Percentiles rank a stretch among this genome's conserved stretches.
Conservation (phyloP, 2,329 filamentous ascomycete genomes). For the Sclerotinia subarctica region DNA sequence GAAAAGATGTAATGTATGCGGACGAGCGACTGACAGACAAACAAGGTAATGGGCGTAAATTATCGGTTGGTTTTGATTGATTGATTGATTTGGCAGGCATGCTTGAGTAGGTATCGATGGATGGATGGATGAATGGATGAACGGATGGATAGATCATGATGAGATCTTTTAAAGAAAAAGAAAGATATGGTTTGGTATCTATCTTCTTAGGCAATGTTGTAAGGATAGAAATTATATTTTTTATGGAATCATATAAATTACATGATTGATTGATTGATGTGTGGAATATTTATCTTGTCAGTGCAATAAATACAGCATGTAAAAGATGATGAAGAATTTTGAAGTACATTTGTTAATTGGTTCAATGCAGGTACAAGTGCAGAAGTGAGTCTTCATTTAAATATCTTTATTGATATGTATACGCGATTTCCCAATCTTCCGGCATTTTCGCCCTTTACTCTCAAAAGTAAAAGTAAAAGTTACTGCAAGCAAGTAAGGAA, state of each 20-base stretch:
- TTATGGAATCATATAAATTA: not conserved
- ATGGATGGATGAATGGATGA: not conserved
- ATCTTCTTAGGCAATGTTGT: conserved; percentile 3
- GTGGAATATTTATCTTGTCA: too few relatives aligned
- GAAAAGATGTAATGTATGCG: conserved; percentile 3
- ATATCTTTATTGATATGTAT: not conserved
- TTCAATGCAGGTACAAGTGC: not conserved
- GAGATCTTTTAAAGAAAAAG: not conserved
- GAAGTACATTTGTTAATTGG: not conserved
- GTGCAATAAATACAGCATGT: not conserved
- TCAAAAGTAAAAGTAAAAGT: not conserved
- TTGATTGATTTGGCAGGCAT: conserved; percentile 11
- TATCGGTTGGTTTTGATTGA: conserved; percentile 1
- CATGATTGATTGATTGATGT: too few relatives aligned
- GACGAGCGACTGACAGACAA: not conserved
- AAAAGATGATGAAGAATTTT: not conserved
- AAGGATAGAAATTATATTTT: not conserved
- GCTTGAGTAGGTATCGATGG: too few relatives aligned
- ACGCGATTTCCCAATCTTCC: not conserved
- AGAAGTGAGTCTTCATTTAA: not conserved
- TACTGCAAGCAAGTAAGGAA: not conserved
- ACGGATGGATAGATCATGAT: not conserved
- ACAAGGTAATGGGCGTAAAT: conserved; percentile 4
- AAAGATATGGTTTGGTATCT: conserved; percentile 2
- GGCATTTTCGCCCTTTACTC: conserved; percentile 7